Conservation (phyloP, 768 basidiomycete genomes). For the Auricularia cornea region DNA sequence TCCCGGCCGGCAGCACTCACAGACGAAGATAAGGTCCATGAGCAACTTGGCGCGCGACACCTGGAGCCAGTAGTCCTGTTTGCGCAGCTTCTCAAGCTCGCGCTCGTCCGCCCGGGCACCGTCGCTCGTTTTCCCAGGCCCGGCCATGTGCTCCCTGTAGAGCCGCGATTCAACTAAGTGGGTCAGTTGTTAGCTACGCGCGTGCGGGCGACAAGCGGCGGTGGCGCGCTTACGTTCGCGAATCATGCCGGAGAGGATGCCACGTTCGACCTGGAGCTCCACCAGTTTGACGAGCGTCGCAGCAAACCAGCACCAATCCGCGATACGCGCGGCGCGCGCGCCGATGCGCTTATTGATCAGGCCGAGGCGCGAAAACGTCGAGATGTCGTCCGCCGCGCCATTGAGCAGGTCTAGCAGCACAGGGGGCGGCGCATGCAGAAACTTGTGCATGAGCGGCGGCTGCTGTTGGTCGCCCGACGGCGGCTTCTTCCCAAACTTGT, state of each 20-base stretch:
- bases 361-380: slow-evolving; percentile 65
- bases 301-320: slow-evolving; percentile 83
- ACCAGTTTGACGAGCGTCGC: slow-evolving; percentile 73
- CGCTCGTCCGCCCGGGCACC: slow-evolving; percentile 52
- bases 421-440: slow-evolving; percentile 75
- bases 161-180: slow-evolving; percentile 69
- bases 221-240: slow-evolving; percentile 44
- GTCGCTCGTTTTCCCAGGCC: slow-evolving; percentile 29
- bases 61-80: slow-evolving; percentile 71
- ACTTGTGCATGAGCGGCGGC: slow-evolving; percentile 56
- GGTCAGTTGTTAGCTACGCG: too few relatives aligned
- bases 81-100: slow-evolving; percentile 57
- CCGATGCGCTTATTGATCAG: slow-evolving; percentile 58
- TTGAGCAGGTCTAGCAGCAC: slow-evolving; percentile 72
- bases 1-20: slow-evolving; percentile 32
- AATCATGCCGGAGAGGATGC: slow-evolving; percentile 52
- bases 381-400: slow-evolving; percentile 68
- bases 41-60: slow-evolving; percentile 59
- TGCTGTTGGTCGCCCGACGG: slow-evolving; percentile 21
- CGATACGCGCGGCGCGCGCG: slow-evolving; percentile 60
- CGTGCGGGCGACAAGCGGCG: too few relatives aligned
- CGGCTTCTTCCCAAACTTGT: slow-evolving; percentile 14
- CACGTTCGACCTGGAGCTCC: slow-evolving; percentile 73
- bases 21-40: slow-evolving; percentile 85
- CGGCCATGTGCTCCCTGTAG: slow-evolving; percentile 61